These are phyloP conservation scores for Dioscorea dumetorum DNA, from an alignment of 106 monocot species.

Conservation along the genomic window DNA sequence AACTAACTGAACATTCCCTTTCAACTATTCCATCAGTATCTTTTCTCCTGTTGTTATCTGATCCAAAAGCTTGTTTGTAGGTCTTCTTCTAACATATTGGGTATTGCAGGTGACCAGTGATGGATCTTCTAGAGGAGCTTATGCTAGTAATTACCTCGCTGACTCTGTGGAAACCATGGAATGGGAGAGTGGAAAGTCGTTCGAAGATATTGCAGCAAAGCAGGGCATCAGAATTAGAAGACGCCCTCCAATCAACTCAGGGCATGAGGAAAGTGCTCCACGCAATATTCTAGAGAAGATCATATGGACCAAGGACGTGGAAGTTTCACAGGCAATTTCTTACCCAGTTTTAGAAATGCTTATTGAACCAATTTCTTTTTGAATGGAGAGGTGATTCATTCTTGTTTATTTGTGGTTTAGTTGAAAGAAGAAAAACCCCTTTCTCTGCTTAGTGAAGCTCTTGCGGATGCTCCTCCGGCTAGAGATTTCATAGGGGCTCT, in stretches of 20 bases:
- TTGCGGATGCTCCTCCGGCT: conserved; percentile 71
- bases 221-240: conserved; percentile 76
- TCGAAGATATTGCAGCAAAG: conserved; percentile 37
- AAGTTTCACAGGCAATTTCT: conserved; percentile 49
- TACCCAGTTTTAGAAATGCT: background rate
- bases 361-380: background rate
- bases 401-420: conserved; percentile 26
- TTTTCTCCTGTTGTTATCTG: no score
- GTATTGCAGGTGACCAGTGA: background rate
- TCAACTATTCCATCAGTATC: no score
- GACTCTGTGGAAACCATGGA: conserved; percentile 31
- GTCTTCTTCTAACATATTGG: background rate
- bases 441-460: conserved; percentile 23
- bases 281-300: conserved; percentile 85
- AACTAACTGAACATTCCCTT: no score
- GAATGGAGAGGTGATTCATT: background rate
- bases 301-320: conserved; percentile 72
- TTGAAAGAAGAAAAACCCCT: conserved; percentile 71
- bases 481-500: conserved; percentile 82
- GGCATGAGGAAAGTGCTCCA: conserved; percentile 67
- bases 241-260: conserved; percentile 54
- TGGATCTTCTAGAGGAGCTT: background rate
- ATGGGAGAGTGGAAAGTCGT: conserved; percentile 28
- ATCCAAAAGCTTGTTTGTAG: no score
- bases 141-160: conserved; percentile 25